phyloP scores from a whole-genome alignment of 257 asterid genomes.

The Salvia hispanica region DNA sequence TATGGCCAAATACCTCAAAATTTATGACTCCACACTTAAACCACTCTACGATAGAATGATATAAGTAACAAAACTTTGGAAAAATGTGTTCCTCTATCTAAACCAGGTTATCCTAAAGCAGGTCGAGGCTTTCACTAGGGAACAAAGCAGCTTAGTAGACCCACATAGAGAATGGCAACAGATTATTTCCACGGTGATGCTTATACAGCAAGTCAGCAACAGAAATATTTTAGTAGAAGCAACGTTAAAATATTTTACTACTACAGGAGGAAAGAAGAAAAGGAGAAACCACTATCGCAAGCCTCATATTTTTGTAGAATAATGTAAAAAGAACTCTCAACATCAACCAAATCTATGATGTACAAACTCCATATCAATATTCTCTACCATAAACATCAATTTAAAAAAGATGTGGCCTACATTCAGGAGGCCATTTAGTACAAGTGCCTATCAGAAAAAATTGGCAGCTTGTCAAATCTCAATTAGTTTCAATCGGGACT shows the following conservation, averaged over 20 bases:
- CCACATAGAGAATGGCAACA: neutral
- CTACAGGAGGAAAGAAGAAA: neutral
- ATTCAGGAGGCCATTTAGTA: neutral
- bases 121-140: neutral
- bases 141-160: neutral
- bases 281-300: neutral
- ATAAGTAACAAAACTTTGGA: neutral
- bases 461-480: neutral
- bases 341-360: constrained; percentile 1
- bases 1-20: neutral
- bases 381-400: neutral
- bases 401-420: neutral
- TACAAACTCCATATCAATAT: constrained; percentile 2
- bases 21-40: neutral
- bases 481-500: constrained; percentile 5
- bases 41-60: neutral
- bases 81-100: neutral
- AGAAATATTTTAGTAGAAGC: neutral
- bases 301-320: neutral
- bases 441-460: neutral
- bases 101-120: neutral
- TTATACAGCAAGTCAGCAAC: neutral
- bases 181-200: constrained; percentile 1
- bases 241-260: neutral
- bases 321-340: neutral